Conservation (phyloP, 305 asterid genomes). For the Fraxinus ornus region DNA sequence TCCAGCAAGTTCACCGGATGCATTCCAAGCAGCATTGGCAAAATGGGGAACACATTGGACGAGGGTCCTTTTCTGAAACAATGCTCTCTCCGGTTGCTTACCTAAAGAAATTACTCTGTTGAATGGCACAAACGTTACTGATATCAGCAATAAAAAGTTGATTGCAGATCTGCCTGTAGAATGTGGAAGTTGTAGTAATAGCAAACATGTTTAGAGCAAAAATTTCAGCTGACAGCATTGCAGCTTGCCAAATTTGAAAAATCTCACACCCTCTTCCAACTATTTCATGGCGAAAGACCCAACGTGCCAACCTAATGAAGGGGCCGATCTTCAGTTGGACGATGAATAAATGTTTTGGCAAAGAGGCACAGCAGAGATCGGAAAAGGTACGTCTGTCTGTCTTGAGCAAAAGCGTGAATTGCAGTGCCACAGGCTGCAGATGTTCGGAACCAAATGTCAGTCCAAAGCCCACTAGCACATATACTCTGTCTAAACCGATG, state of each 20-base stretch:
- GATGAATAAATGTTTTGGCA: slow-evolving; percentile 46
- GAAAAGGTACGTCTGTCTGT: slow-evolving; percentile 22
- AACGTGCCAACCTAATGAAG: slow-evolving; percentile 31
- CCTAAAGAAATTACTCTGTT: slow-evolving; percentile 61
- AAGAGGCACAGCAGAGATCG: slow-evolving; percentile 35
- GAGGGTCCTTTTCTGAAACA: slow-evolving; percentile 43
- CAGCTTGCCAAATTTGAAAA: slow-evolving; percentile 36
- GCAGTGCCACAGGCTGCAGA: slow-evolving; percentile 29
- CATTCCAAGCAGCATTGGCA: slow-evolving; percentile 65
- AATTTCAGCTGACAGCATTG: slow-evolving; percentile 34
- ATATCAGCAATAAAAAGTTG: slow-evolving; percentile 24
- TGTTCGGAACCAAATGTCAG: slow-evolving; percentile 17
- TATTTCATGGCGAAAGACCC: slow-evolving; percentile 53
- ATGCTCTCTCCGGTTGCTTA: slow-evolving; percentile 56
- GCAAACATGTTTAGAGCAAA: slow-evolving; percentile 50
- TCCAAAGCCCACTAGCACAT: slow-evolving; percentile 4
- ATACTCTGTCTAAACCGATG: slow-evolving; percentile 8
- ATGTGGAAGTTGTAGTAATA: slow-evolving; percentile 46
- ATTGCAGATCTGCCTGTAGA: slow-evolving; percentile 47
- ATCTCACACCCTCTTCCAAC: slow-evolving; percentile 46
- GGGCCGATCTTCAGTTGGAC: slow-evolving; percentile 26
- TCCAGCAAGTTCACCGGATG: slow-evolving; percentile 62
- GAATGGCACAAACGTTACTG: slow-evolving; percentile 39
- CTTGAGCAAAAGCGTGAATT: no score
- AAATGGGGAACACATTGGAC: slow-evolving; percentile 58